A percentile compares a stretch with the other conserved stretches of the same genome.
Evolutionary conservation across 805 yeast species (phyloP).

Genomic region (Myxozyma vanderwaltii): DNA sequence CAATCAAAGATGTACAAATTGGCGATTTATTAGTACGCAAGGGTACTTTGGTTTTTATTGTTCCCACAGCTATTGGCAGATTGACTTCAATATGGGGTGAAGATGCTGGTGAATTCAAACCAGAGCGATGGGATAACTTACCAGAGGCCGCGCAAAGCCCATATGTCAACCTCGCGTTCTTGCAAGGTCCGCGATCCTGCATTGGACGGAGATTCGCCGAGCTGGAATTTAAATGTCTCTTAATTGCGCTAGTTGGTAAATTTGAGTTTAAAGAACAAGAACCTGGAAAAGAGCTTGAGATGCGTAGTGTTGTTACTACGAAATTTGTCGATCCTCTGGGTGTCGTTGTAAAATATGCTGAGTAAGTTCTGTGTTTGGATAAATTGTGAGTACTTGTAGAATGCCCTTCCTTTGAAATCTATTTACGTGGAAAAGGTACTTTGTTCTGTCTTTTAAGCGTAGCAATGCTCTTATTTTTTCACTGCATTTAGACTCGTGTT

Average conservation of each 20-base stretch:
- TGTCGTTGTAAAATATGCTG: conserved; percentile 13
- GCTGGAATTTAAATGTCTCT: conserved; percentile 19
- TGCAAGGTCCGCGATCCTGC: conserved; percentile 28
- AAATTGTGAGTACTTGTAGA: no score
- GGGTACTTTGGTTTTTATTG: conserved; percentile 14
- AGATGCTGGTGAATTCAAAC: conserved; percentile 19
- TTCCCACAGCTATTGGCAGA: conserved; percentile 4
- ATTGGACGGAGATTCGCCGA: conserved; percentile 29
- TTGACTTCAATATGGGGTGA: conserved; percentile 10
- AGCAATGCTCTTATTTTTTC: no score
- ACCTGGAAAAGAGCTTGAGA: conserved; percentile 2
- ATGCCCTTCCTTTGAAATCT: no score
- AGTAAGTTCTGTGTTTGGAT: no score
- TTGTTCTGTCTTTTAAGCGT: no score
- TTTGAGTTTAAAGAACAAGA: conserved; percentile 20
- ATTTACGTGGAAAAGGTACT: no score
- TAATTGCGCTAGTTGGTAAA: conserved; percentile 19
- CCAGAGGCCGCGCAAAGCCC: conserved; percentile 15
- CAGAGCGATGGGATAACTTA: conserved; percentile 25
- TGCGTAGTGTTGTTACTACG: conserved; percentile 8
- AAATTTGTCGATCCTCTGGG: conserved; percentile 17
- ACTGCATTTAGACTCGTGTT: no score
- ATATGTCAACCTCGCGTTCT: conserved; percentile 16
- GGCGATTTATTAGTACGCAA: not conserved
- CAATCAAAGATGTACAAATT: conserved; percentile 5